Percentiles rank a stretch among this genome's conserved stretches.
These are phyloP conservation scores for Wallemia ichthyophaga DNA, from an alignment of 1,284 basidiomycete species.

Conservation along the genomic window DNA sequence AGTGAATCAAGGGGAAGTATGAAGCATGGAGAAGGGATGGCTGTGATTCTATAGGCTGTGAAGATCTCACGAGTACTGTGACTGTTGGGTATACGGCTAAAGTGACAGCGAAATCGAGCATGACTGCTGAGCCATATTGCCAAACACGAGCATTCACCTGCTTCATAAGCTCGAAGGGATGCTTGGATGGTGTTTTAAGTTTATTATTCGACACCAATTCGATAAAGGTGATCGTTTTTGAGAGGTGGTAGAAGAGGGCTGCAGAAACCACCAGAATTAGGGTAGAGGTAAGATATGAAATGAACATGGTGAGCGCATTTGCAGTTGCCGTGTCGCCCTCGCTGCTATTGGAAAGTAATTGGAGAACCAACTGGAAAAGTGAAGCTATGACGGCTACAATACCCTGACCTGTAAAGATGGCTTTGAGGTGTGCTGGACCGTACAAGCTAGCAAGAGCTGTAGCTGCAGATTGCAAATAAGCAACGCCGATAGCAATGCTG, in stretches of 20 bases:
- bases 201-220: not conserved
- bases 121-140: not conserved
- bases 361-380: not conserved
- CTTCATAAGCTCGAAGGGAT: not conserved
- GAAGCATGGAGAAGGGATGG: not conserved
- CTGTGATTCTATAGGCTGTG: not conserved
- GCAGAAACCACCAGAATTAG: not conserved
- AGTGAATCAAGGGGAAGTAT: not conserved
- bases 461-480: not conserved
- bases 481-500: not conserved
- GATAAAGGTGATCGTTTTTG: not conserved
- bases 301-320: not conserved
- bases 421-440: not conserved
- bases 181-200: not conserved
- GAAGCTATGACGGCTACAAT: not conserved
- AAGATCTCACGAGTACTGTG: not conserved
- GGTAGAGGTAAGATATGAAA: not conserved
- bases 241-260: not conserved
- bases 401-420: not conserved
- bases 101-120: not conserved
- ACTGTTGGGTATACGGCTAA: not conserved
- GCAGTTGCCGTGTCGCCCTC: not conserved
- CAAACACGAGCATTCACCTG: not conserved
- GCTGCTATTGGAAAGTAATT: not conserved
- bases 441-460: not conserved